Conservation (phyloP, 176 grass and related monocot species). For the Puya raimondii region DNA sequence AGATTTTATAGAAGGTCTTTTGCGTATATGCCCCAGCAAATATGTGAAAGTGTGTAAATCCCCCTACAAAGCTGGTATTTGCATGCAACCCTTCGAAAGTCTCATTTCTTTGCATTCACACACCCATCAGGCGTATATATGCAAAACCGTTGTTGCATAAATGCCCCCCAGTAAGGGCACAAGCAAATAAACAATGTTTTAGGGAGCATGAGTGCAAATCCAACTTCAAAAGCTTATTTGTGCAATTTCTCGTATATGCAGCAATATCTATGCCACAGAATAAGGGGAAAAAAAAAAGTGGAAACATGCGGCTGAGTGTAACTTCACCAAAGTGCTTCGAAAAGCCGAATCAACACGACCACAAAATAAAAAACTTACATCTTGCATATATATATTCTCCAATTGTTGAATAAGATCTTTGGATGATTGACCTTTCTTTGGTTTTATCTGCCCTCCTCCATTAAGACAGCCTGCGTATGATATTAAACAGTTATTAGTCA, state of each 20-base stretch:
- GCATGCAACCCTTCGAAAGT: too few relatives aligned
- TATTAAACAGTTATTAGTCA: neutral
- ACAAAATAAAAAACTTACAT: conserved; percentile 49
- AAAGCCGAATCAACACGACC: neutral
- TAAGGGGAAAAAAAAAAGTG: too few relatives aligned
- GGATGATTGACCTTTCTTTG: conserved; percentile 8
- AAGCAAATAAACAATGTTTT: too few relatives aligned
- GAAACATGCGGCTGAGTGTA: too few relatives aligned
- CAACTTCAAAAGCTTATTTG: too few relatives aligned
- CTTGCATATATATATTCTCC: conserved; percentile 70
- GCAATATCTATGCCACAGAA: too few relatives aligned
- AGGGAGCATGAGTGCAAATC: too few relatives aligned
- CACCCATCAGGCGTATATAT: too few relatives aligned
- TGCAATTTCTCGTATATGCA: too few relatives aligned
- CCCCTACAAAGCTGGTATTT: neutral
- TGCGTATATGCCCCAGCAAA: neutral
- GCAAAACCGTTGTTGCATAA: too few relatives aligned
- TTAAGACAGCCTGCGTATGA: conserved; percentile 64
- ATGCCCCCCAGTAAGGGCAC: too few relatives aligned
- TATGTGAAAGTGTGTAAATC: neutral
- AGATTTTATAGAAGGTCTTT: neutral
- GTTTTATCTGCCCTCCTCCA: conserved; percentile 88
- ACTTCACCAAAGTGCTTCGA: neutral
- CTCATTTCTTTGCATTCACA: too few relatives aligned
- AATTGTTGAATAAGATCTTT: conserved; percentile 77